Evolutionary conservation across 1,284 basidiomycete genomes (phyloP), one percentile per base, ranked within the genome.

Genomic region (Termitomyces sp.): DNA sequence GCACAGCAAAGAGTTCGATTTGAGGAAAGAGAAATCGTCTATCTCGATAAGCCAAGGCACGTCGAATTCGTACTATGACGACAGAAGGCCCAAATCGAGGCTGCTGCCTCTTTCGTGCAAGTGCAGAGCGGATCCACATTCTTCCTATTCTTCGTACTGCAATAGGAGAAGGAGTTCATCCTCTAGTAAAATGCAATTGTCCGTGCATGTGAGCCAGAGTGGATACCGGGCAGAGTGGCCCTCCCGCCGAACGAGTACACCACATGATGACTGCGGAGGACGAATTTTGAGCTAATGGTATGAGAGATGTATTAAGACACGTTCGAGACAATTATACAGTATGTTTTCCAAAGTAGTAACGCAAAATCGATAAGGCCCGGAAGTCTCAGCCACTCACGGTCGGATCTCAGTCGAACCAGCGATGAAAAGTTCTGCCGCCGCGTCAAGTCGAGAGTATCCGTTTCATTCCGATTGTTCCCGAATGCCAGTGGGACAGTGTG

Each of bases 321-420:
- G 19, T 31, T 47, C 24, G 13, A 48, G 33, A 7, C n/a, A 36
- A 17, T n/a, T n/a, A n/a, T 19, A 39, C 38, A 26, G 17, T 46
- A 53, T 46, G 36, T 53, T 26, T 47, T 24, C 6, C 9, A 45
- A 4, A 33, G 30, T 28, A 33, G 21, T 19, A 39, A 39, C 28
- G 24, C 31, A n/a, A 31, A 42, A 28, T 21, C 21, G 39, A 40
- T 33, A 47, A 41, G 52, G 19, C 26, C 52, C 44, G 34, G 21
- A 1, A 1, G 24, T 48, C 34, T 48, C 33, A 36, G 36, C 8
- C 8, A 7, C 33, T 40, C 36, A 34, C 52, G 52, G 52, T 5
- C 52, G 52, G 52, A 53, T 41, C 52, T 53, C 17, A 34, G 5
- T 24, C 12, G 19, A 47, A 46, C 6, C 43, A 46, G 44, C 19